phyloP scores from a whole-genome alignment of 305 asterid genomes.

The Fraxinus greggii region DNA sequence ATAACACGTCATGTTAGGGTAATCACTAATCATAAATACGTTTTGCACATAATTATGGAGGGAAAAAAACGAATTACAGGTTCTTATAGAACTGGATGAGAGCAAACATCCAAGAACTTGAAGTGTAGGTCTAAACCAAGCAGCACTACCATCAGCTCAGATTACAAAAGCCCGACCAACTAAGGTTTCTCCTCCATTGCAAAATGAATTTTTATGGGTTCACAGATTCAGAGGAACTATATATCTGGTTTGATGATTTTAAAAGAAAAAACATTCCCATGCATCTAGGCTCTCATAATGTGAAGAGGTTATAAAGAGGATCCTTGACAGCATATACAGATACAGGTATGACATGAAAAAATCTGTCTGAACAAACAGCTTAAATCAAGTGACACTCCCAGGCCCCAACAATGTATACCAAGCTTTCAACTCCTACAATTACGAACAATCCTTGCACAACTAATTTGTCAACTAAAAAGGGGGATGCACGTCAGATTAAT shows the following conservation, averaged over 20 bases:
- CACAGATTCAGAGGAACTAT: not conserved
- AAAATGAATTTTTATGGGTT: not conserved
- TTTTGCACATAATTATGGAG: not conserved
- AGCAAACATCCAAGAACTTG: not conserved
- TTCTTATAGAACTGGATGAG: not conserved
- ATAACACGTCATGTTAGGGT: not conserved
- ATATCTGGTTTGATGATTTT: not conserved
- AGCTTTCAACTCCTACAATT: slow-evolving; percentile 1
- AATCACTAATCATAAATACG: not conserved
- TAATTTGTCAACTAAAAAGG: not conserved
- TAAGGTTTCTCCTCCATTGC: not conserved
- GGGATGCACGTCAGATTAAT: not conserved
- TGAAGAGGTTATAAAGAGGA: not conserved
- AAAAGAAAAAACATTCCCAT: not conserved
- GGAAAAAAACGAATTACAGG: not conserved
- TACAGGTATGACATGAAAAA: not conserved
- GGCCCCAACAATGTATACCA: not conserved
- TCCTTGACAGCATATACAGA: not conserved
- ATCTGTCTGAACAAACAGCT: not conserved
- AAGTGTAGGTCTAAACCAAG: slow-evolving; percentile 6
- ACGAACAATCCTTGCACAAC: not conserved
- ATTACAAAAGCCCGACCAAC: not conserved
- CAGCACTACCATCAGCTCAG: not conserved
- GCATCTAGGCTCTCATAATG: not conserved
- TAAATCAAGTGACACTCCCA: not conserved